Base-by-base conservation (phyloP, 208 protist species). In the Acanthamoeba rhysodes region DNA sequence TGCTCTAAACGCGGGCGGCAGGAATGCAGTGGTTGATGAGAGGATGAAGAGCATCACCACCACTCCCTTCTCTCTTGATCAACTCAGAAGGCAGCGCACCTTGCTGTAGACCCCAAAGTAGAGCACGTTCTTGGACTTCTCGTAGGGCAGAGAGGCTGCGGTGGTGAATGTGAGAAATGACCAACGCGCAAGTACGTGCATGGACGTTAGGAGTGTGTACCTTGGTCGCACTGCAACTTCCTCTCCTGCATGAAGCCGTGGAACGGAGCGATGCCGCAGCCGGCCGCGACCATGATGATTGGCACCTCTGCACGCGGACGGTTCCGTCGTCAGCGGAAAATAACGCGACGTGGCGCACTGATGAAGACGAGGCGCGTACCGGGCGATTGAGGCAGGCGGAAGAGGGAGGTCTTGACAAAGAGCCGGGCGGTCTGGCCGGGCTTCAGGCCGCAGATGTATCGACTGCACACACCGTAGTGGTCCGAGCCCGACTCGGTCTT, bases 201-300 rank as follows among this genome's bases (percentile, higher is more conserved):
- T 29, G 70, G n/a, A n/a, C n/a, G n/a, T 41, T 7, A 70, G 22
- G 29, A 68, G 22, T n/a, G 34, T 8, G 37, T 8, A 76, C 68
- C 16, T 29, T 45, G 34, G 2, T 10, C 72, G 32, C 72, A 80
- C 29, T 64, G 53, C 22, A 97, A 91, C 24, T 94, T 76, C 50
- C 92, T 20, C 18, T 97, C 93, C 62, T 96, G 95, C 18, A 96
- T 84, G 48, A 97, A 97, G 74, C 92, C 94, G 82, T 95, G 74
- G 82, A 97, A 97, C 12, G 96, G 95, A 10, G 96, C 96, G n/a
- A 95, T 94, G 48, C 96, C 96, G 41, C 95, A 96, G 41, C 96
- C 96, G n/a, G 96, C 95, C 9, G 95, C 96, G 45, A 97, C 96
- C 96, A 97, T 97, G 32, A 97, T 76, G 20, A 97, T 72, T 20